Base-by-base conservation (phyloP, 106 monocot species). In the Allium cepa region DNA sequence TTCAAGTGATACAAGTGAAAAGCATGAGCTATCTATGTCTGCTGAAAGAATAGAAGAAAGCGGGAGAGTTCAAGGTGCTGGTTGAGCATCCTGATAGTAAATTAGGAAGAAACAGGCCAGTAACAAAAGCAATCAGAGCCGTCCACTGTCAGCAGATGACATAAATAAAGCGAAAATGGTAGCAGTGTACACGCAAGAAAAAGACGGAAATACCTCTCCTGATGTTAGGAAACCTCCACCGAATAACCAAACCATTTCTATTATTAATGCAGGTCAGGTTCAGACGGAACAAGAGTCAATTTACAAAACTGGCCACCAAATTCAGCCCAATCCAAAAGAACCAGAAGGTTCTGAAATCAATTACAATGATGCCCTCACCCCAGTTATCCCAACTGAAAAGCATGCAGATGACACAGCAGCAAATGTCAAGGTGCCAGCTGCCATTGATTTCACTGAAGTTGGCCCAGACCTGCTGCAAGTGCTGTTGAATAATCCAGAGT, bases 141-240 rank as follows among this genome's bases (percentile, higher is more conserved):
- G 99, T 26, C 99, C 99, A 46, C 61, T 93, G 26, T 99, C 99
- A 17, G 84, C 90, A 36, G 93, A 93, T 85, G 99, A 99, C 59
- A 99, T 99, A 26, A 92, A 99, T 61, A 99, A 99, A 70, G 99
- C 99, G 66, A 99, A 99, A 69, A 77, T 93, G 85, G 90, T 87
- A 66, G 90, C 93, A 6, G 76, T 80, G 17, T 83, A 76, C 74
- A 85, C 87, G 93, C 84, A 89, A 73, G 69, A 87, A 50, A 99
- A 99, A 74, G 83, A 90, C 77, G 83, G 93, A 46, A 99, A 90
- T 50, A 50, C 56, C 60, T 6, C 53, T 11, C 53, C 53, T 55
- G 53, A 55, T 55, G 53, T 55, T 55, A 15, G 7, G 53, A 55
- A 55, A 55, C 15, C 53, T 55, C 53, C 53, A 3, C 53, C 2